Evolutionary conservation across 164 flowering plant genomes (phyloP), one percentile per base, ranked within the genome.

Genomic region (Pachysandra terminalis): DNA sequence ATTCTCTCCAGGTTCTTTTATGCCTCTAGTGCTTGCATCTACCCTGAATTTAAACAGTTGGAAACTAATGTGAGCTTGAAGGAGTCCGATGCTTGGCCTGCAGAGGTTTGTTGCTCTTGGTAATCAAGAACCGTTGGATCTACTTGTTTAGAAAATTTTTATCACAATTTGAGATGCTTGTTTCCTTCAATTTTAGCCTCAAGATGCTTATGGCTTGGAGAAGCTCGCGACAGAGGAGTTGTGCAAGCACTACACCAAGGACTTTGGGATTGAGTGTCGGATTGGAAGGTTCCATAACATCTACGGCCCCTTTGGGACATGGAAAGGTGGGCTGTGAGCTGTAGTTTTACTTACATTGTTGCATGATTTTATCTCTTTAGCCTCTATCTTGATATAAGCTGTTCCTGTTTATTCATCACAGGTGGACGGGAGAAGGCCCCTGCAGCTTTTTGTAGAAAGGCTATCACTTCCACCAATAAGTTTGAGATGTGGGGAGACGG

Each of bases 401-500:
- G 60, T 26, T 72, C 51, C 35, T 56, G 59, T 15, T 76, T 59
- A 15, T 59, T 21, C 24, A 35, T 59, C 7, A 4, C 63, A 93
- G 98, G 97, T 81, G 98, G 98, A 14, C 82, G 99, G 78, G 99
- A 95, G 81, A 92, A 95, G 80, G 99, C 97, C 56, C 99, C 99
- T 53, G 98, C 98, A 72, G 98, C 98, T 22, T 95, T 95, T 67
- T 92, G 99, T 64, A 82, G 99, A 68, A 95, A 95, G 86, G 88
- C 94, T 23, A 61, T 84, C 27, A 95, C 99, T 66, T 80, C 99
- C 19, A 75, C 75, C 22, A 97, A 95, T 62, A 90, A 81, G 80
- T 95, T 95, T 80, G 99, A 95, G 85, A 94, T 94, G 98, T 94
- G 98, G 98, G 98, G 98, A 40, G 98, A 94, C 83, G 98, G 98